phyloP scores from a whole-genome alignment of 2,329 filamentous ascomycete genomes.

The Passalora sequoiae region DNA sequence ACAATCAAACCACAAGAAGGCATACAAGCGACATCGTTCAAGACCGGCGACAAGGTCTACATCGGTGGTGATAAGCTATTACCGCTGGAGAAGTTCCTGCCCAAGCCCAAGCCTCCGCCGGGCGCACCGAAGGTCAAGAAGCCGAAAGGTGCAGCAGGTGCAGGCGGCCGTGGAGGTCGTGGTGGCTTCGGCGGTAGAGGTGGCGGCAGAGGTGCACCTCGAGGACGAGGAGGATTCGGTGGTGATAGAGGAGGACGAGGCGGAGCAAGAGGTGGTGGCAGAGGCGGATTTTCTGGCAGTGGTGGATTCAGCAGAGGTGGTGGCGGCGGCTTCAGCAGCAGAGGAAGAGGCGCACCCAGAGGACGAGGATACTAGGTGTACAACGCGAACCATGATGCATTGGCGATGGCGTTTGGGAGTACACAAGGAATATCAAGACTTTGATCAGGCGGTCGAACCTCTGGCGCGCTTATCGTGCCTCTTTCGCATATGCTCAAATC shows the following conservation, averaged over 20 bases:
- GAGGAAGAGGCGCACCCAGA: constrained; percentile 26
- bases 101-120: constrained; percentile 74
- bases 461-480: no score
- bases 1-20: constrained; percentile 96
- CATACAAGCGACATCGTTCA: constrained; percentile 91
- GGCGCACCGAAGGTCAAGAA: constrained; percentile 64
- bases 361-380: constrained; percentile 29
- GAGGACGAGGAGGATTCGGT: constrained; percentile 52
- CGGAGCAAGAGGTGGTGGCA: constrained; percentile 44
- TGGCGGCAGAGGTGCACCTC: constrained; percentile 47
- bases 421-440: no score
- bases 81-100: constrained; percentile 91
- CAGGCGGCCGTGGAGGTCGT: constrained; percentile 34
- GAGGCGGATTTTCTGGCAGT: constrained; percentile 30
- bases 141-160: constrained; percentile 54
- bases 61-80: constrained; percentile 84
- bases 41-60: constrained; percentile 94
- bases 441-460: no score
- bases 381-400: constrained; percentile 11
- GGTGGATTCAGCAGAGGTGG: constrained; percentile 25
- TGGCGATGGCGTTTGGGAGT: constrained; percentile 19
- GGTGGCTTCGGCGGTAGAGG: constrained; percentile 25
- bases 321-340: constrained; percentile 15
- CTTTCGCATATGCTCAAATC: no score
- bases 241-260: constrained; percentile 44